Base-by-base conservation (phyloP, 225 moss, liverwort and hornwort genomes). In the Physcomitrellopsis africana region DNA sequence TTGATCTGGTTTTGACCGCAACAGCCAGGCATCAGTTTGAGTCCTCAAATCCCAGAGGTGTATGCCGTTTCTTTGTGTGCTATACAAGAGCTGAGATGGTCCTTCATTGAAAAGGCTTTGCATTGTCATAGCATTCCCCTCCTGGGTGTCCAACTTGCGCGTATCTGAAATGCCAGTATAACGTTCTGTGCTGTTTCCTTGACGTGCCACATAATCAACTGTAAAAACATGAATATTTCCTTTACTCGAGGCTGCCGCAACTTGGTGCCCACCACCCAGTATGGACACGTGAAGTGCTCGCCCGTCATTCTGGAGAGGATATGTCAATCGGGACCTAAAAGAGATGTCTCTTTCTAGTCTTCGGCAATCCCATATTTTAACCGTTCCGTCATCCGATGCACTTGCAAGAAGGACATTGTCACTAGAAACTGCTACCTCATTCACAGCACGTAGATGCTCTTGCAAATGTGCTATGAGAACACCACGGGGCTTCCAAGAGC, bases 311-410 rank as follows among this genome's bases (percentile, higher is more conserved):
- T 83, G 90, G 60, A 95, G 86, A 23, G 86, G 80, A 70, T 99
- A 95, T 3, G 99, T 99, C 79, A 95, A 63, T 12, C 99, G 90
- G 15, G 99, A 99, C 60, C 95, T 87, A 53, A 95, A 95, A 22
- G 95, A 92, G 60, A 95, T 89, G 77, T 99, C 99, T 70, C 95
- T 76, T 72, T 99, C 99, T 62, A 99, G 69, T 55, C 95, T 90
- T 49, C 99, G 85, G 71, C 92, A 95, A 65, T 99, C 99, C 99
- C 99, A 99, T 61, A 99, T 89, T 75, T 95, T 99, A 43, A 99
- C 99, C 8, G 92, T 95, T 55, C 99, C 99, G 77, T 99, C 99
- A 87, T 99, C 99, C 65, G 99, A 95, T 63, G 92, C 99, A 83
- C 95, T 99, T 26, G 93, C 93, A 69, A 99, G 84, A 76, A 95